These are phyloP conservation scores for Phlebiopsis flavidoalba DNA, from an alignment of 768 basidiomycete genomes.

Conservation along the genomic window DNA sequence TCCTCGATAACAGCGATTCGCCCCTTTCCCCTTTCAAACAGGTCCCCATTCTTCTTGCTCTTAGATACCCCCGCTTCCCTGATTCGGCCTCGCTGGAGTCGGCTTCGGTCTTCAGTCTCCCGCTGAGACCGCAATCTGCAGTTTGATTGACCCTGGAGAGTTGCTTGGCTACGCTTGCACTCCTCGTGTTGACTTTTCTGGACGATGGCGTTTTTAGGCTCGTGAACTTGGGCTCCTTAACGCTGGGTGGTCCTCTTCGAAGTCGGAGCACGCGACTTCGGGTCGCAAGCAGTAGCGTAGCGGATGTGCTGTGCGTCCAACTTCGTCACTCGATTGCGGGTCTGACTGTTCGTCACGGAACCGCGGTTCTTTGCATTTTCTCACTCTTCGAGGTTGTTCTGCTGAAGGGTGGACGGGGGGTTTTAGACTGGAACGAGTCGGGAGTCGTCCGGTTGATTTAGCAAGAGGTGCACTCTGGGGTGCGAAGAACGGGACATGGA, in stretches of 20 bases:
- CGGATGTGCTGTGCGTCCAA: slow-evolving; percentile 18
- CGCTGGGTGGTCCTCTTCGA: slow-evolving; percentile 2
- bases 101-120: slow-evolving; percentile 20
- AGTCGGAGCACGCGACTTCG: slow-evolving; percentile 1
- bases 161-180: slow-evolving; percentile 13
- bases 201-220: slow-evolving; percentile 18
- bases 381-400: slow-evolving; percentile 5
- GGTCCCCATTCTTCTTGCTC: slow-evolving; percentile 21
- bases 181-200: slow-evolving; percentile 17
- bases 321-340: slow-evolving; percentile 18
- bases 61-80: slow-evolving; percentile 22
- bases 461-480: slow-evolving; percentile 10
- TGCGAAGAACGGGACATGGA: slow-evolving; percentile 42
- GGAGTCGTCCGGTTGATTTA: slow-evolving; percentile 14
- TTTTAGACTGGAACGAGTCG: slow-evolving; percentile 19
- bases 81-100: slow-evolving; percentile 21
- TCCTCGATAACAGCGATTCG: slow-evolving; percentile 24
- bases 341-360: slow-evolving; percentile 7
- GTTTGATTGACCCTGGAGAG: background rate
- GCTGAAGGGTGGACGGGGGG: slow-evolving; percentile 17
- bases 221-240: slow-evolving; percentile 18
- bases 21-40: slow-evolving; percentile 17
- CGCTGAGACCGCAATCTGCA: slow-evolving; percentile 11
- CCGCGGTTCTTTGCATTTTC: slow-evolving; percentile 9
- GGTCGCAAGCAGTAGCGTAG: slow-evolving; percentile 7